Percentiles rank a stretch among this genome's conserved stretches.
phyloP scores from a whole-genome alignment of 2,329 filamentous ascomycete genomes.

The Alternaria sp. region DNA sequence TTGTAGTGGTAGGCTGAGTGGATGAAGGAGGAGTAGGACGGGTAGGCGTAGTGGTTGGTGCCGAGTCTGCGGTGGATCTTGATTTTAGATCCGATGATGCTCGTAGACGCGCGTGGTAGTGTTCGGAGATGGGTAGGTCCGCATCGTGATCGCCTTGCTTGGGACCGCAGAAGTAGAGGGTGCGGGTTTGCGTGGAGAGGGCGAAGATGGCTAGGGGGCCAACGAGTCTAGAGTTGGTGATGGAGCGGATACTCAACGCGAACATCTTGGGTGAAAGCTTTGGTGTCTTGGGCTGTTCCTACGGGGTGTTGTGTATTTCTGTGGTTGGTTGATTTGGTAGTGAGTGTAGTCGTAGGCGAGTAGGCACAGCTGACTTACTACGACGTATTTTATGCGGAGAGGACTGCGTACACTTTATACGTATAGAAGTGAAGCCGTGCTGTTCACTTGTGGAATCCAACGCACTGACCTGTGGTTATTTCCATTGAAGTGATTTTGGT shows the following conservation, averaged over 20 bases:
- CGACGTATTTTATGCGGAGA: neutral
- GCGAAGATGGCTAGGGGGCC: neutral
- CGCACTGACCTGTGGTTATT: neutral
- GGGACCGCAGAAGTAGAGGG: constrained; percentile 4
- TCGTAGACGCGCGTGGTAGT: neutral
- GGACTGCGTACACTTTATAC: neutral
- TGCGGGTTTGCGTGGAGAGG: neutral
- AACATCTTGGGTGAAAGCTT: neutral
- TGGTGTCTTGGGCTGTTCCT: neutral
- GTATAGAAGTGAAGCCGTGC: neutral
- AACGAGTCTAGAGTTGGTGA: neutral
- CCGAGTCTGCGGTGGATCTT: neutral
- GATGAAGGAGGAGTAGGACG: no score
- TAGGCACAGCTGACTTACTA: neutral
- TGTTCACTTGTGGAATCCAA: neutral
- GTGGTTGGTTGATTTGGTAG: neutral
- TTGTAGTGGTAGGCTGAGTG: neutral
- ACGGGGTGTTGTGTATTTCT: neutral
- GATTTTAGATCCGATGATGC: neutral
- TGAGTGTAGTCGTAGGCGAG: neutral
- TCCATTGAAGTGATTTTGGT: neutral
- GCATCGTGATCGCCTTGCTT: neutral
- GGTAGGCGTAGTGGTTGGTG: neutral
- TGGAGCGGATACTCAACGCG: neutral
- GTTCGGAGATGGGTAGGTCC: neutral